phyloP scores from a whole-genome alignment of 2,329 filamentous ascomycete genomes.

The Penicillium sp. region DNA sequence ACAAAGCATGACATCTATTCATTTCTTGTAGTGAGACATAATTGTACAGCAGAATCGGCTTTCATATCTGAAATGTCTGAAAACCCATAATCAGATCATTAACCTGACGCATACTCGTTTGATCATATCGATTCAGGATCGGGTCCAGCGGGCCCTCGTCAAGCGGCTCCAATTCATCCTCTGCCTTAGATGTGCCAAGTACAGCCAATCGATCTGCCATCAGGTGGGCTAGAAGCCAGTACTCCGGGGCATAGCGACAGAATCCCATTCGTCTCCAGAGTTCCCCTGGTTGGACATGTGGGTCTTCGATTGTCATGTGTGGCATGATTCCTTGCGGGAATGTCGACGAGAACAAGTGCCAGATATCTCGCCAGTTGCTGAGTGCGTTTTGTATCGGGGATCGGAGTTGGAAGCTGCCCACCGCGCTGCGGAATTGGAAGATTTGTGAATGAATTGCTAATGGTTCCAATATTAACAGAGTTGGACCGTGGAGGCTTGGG shows the following conservation, averaged over 20 bases:
- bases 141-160: conserved; percentile 22
- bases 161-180: conserved; percentile 1
- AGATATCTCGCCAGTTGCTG: conserved; percentile 22
- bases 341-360: conserved; percentile 17
- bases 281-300: conserved; percentile 14
- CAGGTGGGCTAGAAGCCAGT: conserved; percentile 37
- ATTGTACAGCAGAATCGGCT: background rate
- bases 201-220: conserved; percentile 28
- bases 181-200: conserved; percentile 3
- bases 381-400: conserved; percentile 32
- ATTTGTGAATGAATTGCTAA: conserved; percentile 28
- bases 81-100: conserved; percentile 40
- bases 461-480: background rate
- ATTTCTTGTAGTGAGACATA: background rate
- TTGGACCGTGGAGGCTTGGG: background rate
- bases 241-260: conserved; percentile 33
- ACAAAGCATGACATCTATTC: background rate
- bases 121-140: conserved; percentile 38
- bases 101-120: conserved; percentile 42
- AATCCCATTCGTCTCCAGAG: conserved; percentile 40
- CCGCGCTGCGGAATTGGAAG: conserved; percentile 39
- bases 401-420: conserved; percentile 26
- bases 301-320: conserved; percentile 12
- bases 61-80: conserved; percentile 30
- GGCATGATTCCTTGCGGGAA: conserved; percentile 1